Base-by-base conservation (phyloP, 129 eudicot genomes). In the Centaurea solstitialis region DNA sequence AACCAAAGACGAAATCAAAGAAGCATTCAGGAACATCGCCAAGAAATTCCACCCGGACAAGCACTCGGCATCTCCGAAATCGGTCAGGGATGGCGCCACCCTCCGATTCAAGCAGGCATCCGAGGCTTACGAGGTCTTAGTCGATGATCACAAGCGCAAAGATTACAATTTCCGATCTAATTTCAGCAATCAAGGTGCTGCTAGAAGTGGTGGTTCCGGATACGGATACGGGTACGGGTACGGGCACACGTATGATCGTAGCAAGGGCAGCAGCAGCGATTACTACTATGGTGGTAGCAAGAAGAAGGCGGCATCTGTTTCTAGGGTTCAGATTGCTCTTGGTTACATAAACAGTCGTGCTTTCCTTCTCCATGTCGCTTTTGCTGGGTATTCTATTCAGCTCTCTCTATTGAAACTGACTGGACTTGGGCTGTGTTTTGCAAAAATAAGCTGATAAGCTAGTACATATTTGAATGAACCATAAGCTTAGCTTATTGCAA, bases 1-100 rank as follows among this genome's bases (percentile, higher is more conserved):
- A 0, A 89, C 84, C 70, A 95, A 95, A 85, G 91, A 90, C 41
- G 97, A 95, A 83, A 95, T 95, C 70, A 95, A 95, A 79, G 85
- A 88, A 84, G 93, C 98, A 5, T 95, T 92, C 37, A 82, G 98
- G 4, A 82, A 83, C 70, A 78, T 92, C 20, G 98, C 98, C 0
- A 81, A 90, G 79, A 80, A 92, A 85, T 95, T 89, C 17, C 99
- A 95, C 90, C 99, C 98, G 1, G 99, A 95, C 78, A 92, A 90
- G 79, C 99, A 95, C 82, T 82, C 94, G 0, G 76, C 68, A 10
- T 92, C 97, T 0, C 79, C 99, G 22, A 81, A 90, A 70, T 82
- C 87, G 76, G 78, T 89, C 17, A 78, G 66, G 22, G 93, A 93
- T 13, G 80, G 86, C 24, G 98, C 98, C 84, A 95, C 93, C 28